These are phyloP conservation scores for Scleroderma citrinum DNA, from an alignment of 768 basidiomycete genomes.

Conservation along the genomic window DNA sequence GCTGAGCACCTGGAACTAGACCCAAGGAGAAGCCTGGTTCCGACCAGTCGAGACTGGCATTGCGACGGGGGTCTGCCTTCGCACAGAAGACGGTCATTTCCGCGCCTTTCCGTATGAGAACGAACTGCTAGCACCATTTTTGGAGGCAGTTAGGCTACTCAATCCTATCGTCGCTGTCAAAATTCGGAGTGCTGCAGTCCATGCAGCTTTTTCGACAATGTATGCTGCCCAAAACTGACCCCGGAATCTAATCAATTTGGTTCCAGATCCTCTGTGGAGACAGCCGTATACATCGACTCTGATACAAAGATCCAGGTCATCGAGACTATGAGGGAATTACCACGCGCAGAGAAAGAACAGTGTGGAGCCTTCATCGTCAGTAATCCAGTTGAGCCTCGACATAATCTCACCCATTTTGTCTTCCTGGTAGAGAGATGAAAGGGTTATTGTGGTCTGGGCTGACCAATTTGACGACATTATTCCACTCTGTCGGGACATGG, in stretches of 20 bases:
- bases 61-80: conserved; percentile 70
- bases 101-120: conserved; percentile 84
- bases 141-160: conserved; percentile 63
- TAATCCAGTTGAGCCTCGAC: conserved; percentile 1
- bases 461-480: conserved; percentile 78
- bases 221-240: conserved; percentile 37
- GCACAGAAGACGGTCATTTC: conserved; percentile 61
- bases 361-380: conserved; percentile 83
- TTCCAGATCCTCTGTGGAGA: conserved; percentile 45
- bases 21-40: conserved; percentile 80
- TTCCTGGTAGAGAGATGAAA: conserved; percentile 62
- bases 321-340: conserved; percentile 59
- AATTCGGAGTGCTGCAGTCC: conserved; percentile 70
- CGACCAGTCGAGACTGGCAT: conserved; percentile 76
- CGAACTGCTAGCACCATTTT: conserved; percentile 67
- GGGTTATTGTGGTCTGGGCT: conserved; percentile 77
- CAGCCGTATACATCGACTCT: conserved; percentile 60
- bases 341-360: conserved; percentile 84
- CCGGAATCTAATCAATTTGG: background rate
- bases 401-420: background rate
- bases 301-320: conserved; percentile 86
- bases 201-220: conserved; percentile 69
- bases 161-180: conserved; percentile 86
- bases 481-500: conserved; percentile 61
- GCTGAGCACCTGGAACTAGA: conserved; percentile 38